Evolutionary conservation across 2,329 filamentous ascomycete genomes (phyloP).

Genomic region (Onygena corvina): DNA sequence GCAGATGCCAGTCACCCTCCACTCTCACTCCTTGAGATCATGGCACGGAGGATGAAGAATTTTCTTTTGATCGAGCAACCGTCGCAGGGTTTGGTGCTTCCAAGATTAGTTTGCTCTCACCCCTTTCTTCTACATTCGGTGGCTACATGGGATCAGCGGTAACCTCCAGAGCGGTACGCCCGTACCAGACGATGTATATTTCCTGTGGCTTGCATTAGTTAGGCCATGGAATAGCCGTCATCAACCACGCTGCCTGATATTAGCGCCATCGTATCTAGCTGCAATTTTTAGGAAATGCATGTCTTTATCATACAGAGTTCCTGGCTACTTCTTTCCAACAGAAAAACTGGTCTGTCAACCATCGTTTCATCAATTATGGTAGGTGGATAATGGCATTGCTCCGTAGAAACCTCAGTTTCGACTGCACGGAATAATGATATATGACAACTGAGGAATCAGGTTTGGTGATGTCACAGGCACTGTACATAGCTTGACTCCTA

Average conservation of each 20-base stretch:
- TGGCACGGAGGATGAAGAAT: not conserved
- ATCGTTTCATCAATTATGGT: too few relatives aligned
- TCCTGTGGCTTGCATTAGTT: not conserved
- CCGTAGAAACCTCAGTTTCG: too few relatives aligned
- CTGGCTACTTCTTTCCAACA: too few relatives aligned
- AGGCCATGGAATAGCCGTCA: not conserved
- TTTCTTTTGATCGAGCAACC: not conserved
- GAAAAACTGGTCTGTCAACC: not conserved
- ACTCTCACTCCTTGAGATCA: not conserved
- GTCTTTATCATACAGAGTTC: too few relatives aligned
- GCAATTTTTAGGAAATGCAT: not conserved
- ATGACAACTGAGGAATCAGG: too few relatives aligned
- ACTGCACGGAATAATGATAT: too few relatives aligned
- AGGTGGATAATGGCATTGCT: too few relatives aligned
- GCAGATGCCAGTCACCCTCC: not conserved
- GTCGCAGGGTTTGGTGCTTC: not conserved
- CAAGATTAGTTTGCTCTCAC: not conserved
- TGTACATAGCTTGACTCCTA: too few relatives aligned
- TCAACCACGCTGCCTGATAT: not conserved
- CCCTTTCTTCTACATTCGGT: not conserved
- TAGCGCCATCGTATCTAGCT: not conserved
- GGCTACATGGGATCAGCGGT: not conserved
- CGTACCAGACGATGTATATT: not conserved
- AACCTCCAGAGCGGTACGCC: not conserved
- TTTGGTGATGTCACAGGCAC: too few relatives aligned